A percentile compares a stretch with the other conserved stretches of the same genome.
phyloP scores from a whole-genome alignment of 2,329 filamentous ascomycete genomes.

The Pleurostoma richardsiae region DNA sequence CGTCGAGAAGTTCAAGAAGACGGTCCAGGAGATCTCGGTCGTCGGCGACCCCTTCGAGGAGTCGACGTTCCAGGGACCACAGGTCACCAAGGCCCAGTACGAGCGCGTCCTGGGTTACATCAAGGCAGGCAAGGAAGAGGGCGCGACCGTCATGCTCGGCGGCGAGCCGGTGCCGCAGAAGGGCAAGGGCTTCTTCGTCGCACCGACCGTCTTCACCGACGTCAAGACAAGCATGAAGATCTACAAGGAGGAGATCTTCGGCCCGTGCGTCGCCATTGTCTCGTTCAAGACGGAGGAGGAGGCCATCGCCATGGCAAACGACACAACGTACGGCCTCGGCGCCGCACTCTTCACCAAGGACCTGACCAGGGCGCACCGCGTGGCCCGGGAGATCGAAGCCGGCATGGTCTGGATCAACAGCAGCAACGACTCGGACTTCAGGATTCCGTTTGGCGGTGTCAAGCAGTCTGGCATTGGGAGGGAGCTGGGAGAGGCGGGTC shows the following conservation, averaged over 20 bases:
- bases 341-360: constrained; percentile 54
- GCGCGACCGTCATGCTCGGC: constrained; percentile 56
- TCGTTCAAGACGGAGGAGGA: constrained; percentile 29
- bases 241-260: constrained; percentile 29
- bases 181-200: constrained; percentile 28
- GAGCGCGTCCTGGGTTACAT: constrained; percentile 65
- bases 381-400: constrained; percentile 50
- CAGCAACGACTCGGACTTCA: constrained; percentile 39
- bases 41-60: constrained; percentile 65
- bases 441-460: constrained; percentile 42
- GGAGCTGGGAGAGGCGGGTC: constrained; percentile 28
- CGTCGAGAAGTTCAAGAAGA: constrained; percentile 54
- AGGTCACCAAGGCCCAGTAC: constrained; percentile 63
- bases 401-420: constrained; percentile 47
- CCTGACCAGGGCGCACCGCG: constrained; percentile 36
- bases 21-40: constrained; percentile 51
- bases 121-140: constrained; percentile 59
- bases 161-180: constrained; percentile 55
- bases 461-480: constrained; percentile 31
- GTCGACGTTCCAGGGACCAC: constrained; percentile 64
- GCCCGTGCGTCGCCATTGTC: constrained; percentile 25
- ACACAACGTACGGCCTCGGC: constrained; percentile 53
- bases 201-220: constrained; percentile 27
- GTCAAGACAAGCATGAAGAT: constrained; percentile 28
- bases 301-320: constrained; percentile 27